phyloP scores from a whole-genome alignment of 257 asterid genomes.

The Scutellaria barbata region DNA sequence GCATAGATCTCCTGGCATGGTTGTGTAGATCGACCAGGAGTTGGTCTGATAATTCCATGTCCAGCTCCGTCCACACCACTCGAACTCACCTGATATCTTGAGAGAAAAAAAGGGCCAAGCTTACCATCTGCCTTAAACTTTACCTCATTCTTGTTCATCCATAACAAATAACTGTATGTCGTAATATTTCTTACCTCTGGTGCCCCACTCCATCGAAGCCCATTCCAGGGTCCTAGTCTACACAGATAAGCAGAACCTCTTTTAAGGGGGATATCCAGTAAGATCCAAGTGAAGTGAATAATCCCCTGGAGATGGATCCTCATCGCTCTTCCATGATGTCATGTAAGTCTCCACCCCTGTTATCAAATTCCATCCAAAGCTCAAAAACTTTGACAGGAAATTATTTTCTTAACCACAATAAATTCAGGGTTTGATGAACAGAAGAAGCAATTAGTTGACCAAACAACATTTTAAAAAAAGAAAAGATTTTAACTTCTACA shows the following conservation, averaged over 20 bases:
- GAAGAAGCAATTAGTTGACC: slow-evolving; percentile 26
- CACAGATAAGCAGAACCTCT: background rate
- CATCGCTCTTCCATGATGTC: slow-evolving; percentile 44
- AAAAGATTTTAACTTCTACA: slow-evolving; percentile 5
- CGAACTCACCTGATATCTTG: background rate
- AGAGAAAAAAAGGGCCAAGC: no score
- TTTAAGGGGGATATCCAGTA: background rate
- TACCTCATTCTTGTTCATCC: background rate
- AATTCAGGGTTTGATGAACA: slow-evolving; percentile 59
- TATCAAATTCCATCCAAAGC: slow-evolving; percentile 3
- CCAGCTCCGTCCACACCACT: background rate
- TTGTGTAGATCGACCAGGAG: background rate
- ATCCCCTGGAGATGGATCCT: slow-evolving; percentile 49
- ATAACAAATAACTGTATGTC: background rate
- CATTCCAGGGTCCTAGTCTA: background rate
- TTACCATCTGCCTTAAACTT: background rate
- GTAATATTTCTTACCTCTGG: background rate
- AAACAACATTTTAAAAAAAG: background rate
- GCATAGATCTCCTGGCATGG: background rate
- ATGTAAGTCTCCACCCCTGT: slow-evolving; percentile 22
- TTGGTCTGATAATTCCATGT: slow-evolving; percentile 7
- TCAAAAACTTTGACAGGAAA: no score
- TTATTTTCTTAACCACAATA: no score
- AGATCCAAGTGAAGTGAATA: slow-evolving; percentile 26
- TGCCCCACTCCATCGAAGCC: background rate